Evolutionary conservation across 768 basidiomycete genomes (phyloP).

Genomic region (Tylopilus subfusipes): DNA sequence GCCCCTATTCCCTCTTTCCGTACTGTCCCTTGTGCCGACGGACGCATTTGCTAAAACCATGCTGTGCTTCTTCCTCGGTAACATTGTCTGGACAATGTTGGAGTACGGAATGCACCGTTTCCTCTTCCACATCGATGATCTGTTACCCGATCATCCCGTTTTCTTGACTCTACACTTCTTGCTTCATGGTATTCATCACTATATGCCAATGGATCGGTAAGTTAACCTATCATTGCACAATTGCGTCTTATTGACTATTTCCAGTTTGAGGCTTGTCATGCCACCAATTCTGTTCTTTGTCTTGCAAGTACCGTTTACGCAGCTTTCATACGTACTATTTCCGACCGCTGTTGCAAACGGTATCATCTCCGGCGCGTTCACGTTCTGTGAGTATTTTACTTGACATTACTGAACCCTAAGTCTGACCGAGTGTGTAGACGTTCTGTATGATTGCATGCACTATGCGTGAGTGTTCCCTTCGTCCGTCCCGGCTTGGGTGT

Average conservation of each 20-base stretch:
- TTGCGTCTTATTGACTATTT: conserved; percentile 3
- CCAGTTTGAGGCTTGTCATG: conserved; percentile 91
- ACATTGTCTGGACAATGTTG: conserved; percentile 88
- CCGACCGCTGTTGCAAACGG: conserved; percentile 85
- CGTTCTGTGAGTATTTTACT: conserved; percentile 56
- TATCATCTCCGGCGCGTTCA: conserved; percentile 75
- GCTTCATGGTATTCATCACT: conserved; percentile 95
- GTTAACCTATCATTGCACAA: conserved; percentile 16
- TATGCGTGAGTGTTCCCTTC: conserved; percentile 62
- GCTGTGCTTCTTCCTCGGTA: conserved; percentile 77
- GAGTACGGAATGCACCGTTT: conserved; percentile 95
- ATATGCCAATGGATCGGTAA: conserved; percentile 92
- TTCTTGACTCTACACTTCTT: conserved; percentile 88
- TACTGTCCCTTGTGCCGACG: conserved; percentile 46
- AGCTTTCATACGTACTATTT: conserved; percentile 78
- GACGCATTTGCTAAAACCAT: conserved; percentile 52
- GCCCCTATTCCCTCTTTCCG: conserved; percentile 52
- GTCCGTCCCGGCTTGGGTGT: neutral
- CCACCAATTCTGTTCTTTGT: conserved; percentile 79
- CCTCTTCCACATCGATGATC: conserved; percentile 91
- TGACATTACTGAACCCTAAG: neutral
- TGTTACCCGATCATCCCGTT: conserved; percentile 76
- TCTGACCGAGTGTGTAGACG: conserved; percentile 44
- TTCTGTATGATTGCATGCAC: conserved; percentile 88
- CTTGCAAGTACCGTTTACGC: conserved; percentile 84